These are phyloP conservation scores for Talaromyces islandicus DNA, from an alignment of 2,329 filamentous ascomycete species.

Conservation along the genomic window DNA sequence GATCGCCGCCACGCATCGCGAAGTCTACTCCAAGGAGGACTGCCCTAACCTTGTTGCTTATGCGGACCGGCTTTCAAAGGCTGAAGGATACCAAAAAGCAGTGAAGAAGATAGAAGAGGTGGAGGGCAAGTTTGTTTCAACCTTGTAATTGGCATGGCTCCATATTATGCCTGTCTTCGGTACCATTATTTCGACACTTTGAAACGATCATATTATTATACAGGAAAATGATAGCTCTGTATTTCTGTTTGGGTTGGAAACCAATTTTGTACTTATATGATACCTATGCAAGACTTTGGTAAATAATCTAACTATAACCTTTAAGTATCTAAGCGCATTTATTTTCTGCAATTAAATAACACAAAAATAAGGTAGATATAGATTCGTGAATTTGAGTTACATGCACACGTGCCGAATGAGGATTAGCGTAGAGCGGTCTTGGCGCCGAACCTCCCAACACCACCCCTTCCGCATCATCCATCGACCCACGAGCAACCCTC, in stretches of 20 bases:
- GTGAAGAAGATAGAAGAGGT: conserved; percentile 36
- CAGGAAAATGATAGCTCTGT: not conserved
- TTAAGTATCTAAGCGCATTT: not conserved
- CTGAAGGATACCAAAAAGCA: conserved; percentile 34
- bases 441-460: not conserved
- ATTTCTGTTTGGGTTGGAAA: not conserved
- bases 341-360: not conserved
- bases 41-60: conserved; percentile 35
- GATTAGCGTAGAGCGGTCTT: not conserved
- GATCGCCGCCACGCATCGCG: conserved; percentile 28
- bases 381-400: not conserved
- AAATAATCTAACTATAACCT: not conserved
- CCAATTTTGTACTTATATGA: not conserved
- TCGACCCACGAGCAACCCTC: not conserved
- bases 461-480: not conserved
- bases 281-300: not conserved
- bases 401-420: not conserved
- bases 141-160: not conserved
- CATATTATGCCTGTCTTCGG: not conserved
- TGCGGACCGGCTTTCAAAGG: conserved; percentile 27
- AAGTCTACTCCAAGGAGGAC: conserved; percentile 27
- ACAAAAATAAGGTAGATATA: not conserved
- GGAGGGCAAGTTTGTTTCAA: conserved; percentile 23
- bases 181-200: not conserved
- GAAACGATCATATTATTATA: not conserved